Base-by-base conservation (phyloP, 2,329 filamentous ascomycete genomes). In the Mariannaea elegans region DNA sequence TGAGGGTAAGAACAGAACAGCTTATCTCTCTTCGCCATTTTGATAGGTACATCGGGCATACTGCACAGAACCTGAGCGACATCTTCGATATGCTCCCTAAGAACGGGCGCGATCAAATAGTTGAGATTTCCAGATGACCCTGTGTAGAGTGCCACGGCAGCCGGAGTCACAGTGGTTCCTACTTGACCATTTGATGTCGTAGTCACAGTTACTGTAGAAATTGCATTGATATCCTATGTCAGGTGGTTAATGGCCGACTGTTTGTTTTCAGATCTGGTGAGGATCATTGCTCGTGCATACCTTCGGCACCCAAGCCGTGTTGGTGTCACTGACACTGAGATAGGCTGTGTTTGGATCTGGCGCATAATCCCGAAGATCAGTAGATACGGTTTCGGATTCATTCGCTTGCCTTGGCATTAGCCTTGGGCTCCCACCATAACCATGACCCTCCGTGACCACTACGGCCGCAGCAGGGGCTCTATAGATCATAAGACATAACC, bases 271-370 rank as follows among this genome's bases (percentile, higher is more conserved):
- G 44, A 23, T 34, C 18, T 14, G n/a, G 6, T 32, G 27, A 34
- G 4, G 21, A 4, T 27, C 13, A 27, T 23, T 44, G 9, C 24
- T 27, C 5, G 6, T 27, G 9, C 41, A 19, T 47, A 47, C 44
- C 44, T 47, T 3, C n/a, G 44, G 44, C 10, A 47, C n/a, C 44
- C 44, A 47, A 19, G 4, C 18, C 18, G 44, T 47, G 2, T n/a
- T 23, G n/a, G 44, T 47, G 44, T 23, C 44, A 34, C 44, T 47
- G 44, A 47, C 44, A 47, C 44, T 47, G 24, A 47, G 44, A 34
- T 31, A 47, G 14, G n/a, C 27, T 21, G 44, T 47, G n/a, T 47
- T 47, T 32, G 44, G 44, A 23, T 47, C 44, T 19, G 44, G 44
- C 3, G 13, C 29, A 47, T 19, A 47, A 19, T 47, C n/a, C n/a